These are phyloP conservation scores for Arthrobotrys iridis DNA, from an alignment of 2,329 filamentous ascomycete species.

Conservation along the genomic window DNA sequence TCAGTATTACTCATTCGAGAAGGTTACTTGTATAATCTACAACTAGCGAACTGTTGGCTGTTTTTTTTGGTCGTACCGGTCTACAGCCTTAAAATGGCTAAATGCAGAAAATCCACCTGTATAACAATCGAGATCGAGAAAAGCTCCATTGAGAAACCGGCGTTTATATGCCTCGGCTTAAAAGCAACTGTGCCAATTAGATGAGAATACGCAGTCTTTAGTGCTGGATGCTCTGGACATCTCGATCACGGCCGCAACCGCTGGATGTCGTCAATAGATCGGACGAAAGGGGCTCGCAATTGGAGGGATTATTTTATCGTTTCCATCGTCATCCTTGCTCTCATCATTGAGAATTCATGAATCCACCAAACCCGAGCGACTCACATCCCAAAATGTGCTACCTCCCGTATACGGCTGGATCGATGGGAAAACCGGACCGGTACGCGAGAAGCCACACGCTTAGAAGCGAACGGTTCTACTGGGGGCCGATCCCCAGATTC, in stretches of 20 bases:
- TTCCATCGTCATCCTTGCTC: neutral
- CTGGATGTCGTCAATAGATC: slow-evolving; percentile 13
- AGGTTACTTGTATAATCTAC: too few relatives aligned
- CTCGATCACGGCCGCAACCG: neutral
- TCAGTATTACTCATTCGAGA: too few relatives aligned
- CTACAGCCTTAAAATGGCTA: too few relatives aligned
- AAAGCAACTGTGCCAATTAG: too few relatives aligned
- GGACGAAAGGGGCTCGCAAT: slow-evolving; percentile 44
- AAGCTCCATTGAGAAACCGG: too few relatives aligned
- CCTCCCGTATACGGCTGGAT: neutral
- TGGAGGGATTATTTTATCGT: slow-evolving; percentile 50
- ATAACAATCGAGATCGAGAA: too few relatives aligned
- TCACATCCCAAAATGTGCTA: neutral
- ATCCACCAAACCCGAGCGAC: slow-evolving; percentile 3
- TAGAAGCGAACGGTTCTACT: slow-evolving; percentile 6
- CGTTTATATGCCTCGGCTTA: too few relatives aligned
- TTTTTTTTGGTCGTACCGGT: too few relatives aligned
- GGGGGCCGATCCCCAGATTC: slow-evolving; percentile 42
- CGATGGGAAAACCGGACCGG: slow-evolving; percentile 37
- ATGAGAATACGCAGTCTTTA: neutral
- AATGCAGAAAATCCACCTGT: too few relatives aligned
- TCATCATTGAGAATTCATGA: too few relatives aligned
- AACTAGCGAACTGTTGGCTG: too few relatives aligned
- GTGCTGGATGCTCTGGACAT: neutral
- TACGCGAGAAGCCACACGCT: slow-evolving; percentile 20